A percentile compares a stretch with the other conserved stretches of the same genome.
Evolutionary conservation across 2,329 filamentous ascomycete species (phyloP).

Genomic region (Knufia fluminis): DNA sequence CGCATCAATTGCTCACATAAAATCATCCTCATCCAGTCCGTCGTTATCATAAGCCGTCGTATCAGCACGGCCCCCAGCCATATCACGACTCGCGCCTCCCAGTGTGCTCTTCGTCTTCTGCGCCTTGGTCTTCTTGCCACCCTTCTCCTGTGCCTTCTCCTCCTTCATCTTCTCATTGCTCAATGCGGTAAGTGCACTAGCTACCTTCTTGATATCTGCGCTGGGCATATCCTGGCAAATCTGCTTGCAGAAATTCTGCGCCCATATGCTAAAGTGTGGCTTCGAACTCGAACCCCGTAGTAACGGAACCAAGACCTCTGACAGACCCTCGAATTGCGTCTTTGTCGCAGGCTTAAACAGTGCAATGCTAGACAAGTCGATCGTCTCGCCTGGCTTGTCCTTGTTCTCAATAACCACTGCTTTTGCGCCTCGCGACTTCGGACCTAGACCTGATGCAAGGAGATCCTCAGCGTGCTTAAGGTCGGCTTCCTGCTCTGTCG

Average conservation of each 20-base stretch:
- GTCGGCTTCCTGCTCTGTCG: constrained; percentile 78
- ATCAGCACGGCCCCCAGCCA: constrained; percentile 52
- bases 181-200: constrained; percentile 75
- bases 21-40: constrained; percentile 60
- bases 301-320: constrained; percentile 69
- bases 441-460: constrained; percentile 67
- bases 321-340: constrained; percentile 71
- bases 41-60: constrained; percentile 66
- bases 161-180: constrained; percentile 98
- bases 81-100: constrained; percentile 51
- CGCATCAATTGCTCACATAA: constrained; percentile 33
- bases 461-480: constrained; percentile 84
- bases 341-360: constrained; percentile 88
- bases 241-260: constrained; percentile 83
- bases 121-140: constrained; percentile 93
- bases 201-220: constrained; percentile 93
- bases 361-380: constrained; percentile 71
- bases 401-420: constrained; percentile 59
- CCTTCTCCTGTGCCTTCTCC: constrained; percentile 89
- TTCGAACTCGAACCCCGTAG: constrained; percentile 70
- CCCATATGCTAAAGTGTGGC: constrained; percentile 79
- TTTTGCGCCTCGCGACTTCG: constrained; percentile 59
- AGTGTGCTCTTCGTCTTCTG: constrained; percentile 88
- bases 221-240: constrained; percentile 79
- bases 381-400: constrained; percentile 63